Base-by-base conservation (phyloP, 192 early-diverging fungal genomes). In the Funneliformis geosporum region DNA sequence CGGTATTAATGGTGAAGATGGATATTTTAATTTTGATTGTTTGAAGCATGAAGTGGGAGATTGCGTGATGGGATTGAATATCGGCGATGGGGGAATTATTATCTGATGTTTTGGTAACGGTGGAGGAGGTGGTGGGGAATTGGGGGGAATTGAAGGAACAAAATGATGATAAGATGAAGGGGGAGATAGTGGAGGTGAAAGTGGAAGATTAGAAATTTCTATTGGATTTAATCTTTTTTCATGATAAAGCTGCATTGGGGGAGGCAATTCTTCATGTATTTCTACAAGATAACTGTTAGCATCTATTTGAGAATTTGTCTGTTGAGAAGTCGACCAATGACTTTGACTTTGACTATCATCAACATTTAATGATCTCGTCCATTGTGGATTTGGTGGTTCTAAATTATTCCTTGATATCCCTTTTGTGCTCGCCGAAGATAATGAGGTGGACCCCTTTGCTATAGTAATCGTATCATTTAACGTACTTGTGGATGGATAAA, bases 401-500 rank as follows among this genome's bases (percentile, higher is more conserved):
- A 43, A 43, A 23, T 43, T 16, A 25, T 40, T 38, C 8, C 40
- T 69, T 40, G 8, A 21, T 40, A 14, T 16, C 11, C 5, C 18
- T 25, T 44, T 47, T 9, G 27, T 27, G 27, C 8, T 55, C 4
- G 14, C 11, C 10, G 46, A 60, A 38, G 28, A 39, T n/a, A n/a
- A n/a, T 60, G 62, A 40, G 4, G 8, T 2, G 23, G 6, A 2
- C 33, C 0, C 10, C 33, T 25, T 67, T 46, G 42, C 33, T 25
- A 46, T 12, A 2, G 18, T 16, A 6, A 40, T 3, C 2, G 33
- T 2, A 76, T 76, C 75, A 64, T n/a, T 65, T 21, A 44, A 0
- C 1, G 61, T 42, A 64, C 12, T 76, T 67, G 42, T 25, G 8
- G 76, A 65, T 5, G 76, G 76, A 78, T 78, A 78, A 67, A 78